These are phyloP conservation scores for Trapa incisa DNA, from an alignment of 345 rosid species.

Conservation along the genomic window DNA sequence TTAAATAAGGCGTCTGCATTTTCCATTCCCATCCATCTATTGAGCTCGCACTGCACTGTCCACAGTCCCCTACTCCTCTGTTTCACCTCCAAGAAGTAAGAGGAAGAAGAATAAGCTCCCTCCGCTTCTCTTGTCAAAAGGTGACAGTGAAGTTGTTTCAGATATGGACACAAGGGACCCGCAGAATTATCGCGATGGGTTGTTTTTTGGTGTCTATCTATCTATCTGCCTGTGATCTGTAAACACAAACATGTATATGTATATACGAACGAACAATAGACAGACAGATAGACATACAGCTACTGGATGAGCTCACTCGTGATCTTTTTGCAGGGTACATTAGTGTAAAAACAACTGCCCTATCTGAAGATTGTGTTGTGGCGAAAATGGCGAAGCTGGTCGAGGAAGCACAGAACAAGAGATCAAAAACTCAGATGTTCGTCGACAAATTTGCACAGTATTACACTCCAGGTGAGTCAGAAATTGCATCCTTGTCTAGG, in stretches of 20 bases:
- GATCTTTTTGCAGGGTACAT: slow-evolving; percentile 41
- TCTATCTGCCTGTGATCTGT: too few relatives aligned
- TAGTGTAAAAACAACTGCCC: slow-evolving; percentile 53
- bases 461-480: slow-evolving; percentile 68
- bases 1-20: neutral
- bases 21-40: neutral
- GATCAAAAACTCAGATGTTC: slow-evolving; percentile 58
- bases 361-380: slow-evolving; percentile 79
- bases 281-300: too few relatives aligned
- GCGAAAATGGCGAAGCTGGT: slow-evolving; percentile 86
- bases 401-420: slow-evolving; percentile 88
- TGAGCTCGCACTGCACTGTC: neutral
- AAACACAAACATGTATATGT: too few relatives aligned
- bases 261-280: too few relatives aligned
- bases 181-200: too few relatives aligned
- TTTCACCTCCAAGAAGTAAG: neutral
- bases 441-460: slow-evolving; percentile 62
- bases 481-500: neutral
- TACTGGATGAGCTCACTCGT: neutral
- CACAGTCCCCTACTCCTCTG: neutral
- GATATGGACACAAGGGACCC: too few relatives aligned
- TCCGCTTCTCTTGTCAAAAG: neutral
- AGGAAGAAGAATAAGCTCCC: neutral
- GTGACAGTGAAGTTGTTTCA: neutral
- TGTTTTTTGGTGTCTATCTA: too few relatives aligned